Conservation (phyloP, 108 stramenopile genomes). For the Schizochytrium sp. region DNA sequence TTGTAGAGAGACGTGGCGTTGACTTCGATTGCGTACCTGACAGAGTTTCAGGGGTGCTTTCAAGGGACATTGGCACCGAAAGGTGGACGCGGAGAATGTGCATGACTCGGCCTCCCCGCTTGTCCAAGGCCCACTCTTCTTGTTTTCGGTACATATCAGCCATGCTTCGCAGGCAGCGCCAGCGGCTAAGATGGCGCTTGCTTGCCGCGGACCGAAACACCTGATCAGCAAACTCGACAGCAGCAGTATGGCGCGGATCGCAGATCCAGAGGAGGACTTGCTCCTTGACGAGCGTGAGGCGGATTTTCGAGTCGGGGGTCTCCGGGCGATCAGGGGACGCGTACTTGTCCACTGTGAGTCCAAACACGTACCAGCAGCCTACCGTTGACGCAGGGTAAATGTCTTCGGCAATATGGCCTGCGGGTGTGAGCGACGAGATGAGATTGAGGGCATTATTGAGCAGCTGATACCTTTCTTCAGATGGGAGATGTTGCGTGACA, state of each 20-base stretch:
- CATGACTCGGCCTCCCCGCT: neutral
- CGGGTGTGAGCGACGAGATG: neutral
- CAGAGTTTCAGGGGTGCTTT: neutral
- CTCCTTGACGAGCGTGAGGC: neutral
- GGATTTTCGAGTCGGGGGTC: neutral
- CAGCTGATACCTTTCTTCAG: neutral
- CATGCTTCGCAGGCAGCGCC: neutral
- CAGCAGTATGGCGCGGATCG: neutral
- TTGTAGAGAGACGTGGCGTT: neutral
- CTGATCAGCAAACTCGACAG: neutral
- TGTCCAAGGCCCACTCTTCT: neutral
- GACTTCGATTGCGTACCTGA: neutral
- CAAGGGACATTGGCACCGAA: neutral
- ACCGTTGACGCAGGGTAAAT: neutral
- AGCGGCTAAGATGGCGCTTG: neutral
- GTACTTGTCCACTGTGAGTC: neutral
- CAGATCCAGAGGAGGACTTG: neutral
- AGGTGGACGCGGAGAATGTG: neutral
- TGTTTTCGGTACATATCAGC: neutral
- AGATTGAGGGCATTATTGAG: neutral
- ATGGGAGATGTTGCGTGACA: neutral
- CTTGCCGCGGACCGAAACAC: neutral
- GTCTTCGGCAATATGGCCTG: neutral
- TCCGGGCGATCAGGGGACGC: neutral
- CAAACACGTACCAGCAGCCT: neutral